Base-by-base conservation (phyloP, 2,329 filamentous ascomycete species). In the Microcyclospora pomicola region DNA sequence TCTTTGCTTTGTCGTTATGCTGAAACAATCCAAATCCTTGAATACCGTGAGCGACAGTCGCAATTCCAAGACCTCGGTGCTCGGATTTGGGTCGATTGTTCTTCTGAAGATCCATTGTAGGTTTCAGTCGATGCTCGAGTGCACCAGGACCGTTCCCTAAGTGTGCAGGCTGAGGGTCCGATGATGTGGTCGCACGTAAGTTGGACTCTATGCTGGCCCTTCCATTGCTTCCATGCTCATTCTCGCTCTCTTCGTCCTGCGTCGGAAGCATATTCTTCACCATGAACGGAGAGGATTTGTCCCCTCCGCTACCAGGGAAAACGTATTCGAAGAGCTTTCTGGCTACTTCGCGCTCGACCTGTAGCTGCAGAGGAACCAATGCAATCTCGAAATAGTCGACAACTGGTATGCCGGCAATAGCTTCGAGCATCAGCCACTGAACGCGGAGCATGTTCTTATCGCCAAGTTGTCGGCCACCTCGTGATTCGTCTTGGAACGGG, bases 401-500 rank as follows among this genome's bases (percentile, higher is more conserved):
- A 27, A 98, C 87, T 0, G 88, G 85, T 44, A 98, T 98, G 35
- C 91, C 91, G 29, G 88, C 91, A 58, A 98, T 95, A 6, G 91
- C 87, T 62, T 98, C 91, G 4, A 98, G 71, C 85, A 95, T 95
- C 56, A 95, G 79, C 85, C 92, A 98, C 56, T 93, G 91, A 10
- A 99, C 83, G 27, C 81, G 77, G 36, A 98, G 73, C 81, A 96
- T 96, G 53, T 86, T 84, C 33, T 73, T 71, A 43, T 81, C 76
- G 44, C 80, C 75, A n/a, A 69, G 61, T 33, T 75, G 70, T 27
- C 69, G 66, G 46, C 56, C 66, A 51, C 46, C 66, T 55, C 58
- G 73, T 61, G 57, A 56, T 28, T 74, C 72, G 43, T 93, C 82
- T 15, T 81, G 65, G 53, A 93, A 96, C 0, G 91, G 87, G 12